These are phyloP conservation scores for Monilinia aucupariae DNA, from an alignment of 2,329 filamentous ascomycete species.

Conservation along the genomic window DNA sequence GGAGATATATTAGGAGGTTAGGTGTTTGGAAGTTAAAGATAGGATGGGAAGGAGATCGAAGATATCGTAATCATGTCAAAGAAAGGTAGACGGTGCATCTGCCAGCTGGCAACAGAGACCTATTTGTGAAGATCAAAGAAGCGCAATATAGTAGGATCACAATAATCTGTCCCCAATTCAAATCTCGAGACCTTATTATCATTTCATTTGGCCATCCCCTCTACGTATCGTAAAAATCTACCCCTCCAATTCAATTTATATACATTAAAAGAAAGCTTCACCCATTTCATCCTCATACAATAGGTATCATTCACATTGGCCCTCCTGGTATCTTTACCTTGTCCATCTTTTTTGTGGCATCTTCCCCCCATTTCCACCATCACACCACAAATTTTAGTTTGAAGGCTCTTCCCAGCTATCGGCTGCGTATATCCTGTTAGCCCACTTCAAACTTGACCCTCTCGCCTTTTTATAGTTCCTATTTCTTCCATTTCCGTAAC, in stretches of 20 bases:
- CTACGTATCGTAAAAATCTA: neutral
- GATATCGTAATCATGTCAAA: too few relatives aligned
- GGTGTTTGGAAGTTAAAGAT: too few relatives aligned
- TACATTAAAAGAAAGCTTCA: slow-evolving; percentile 8
- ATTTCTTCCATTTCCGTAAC: neutral
- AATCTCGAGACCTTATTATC: neutral
- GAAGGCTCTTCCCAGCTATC: slow-evolving; percentile 9
- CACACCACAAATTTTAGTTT: neutral
- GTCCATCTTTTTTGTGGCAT: neutral
- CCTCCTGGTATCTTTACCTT: neutral
- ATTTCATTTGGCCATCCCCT: neutral
- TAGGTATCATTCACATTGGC: neutral
- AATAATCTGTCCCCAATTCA: neutral
- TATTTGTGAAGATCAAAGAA: neutral
- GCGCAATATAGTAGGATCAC: neutral
- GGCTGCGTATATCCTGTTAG: neutral
- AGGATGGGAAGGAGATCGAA: too few relatives aligned
- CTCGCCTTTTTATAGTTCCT: neutral
- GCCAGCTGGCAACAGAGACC: too few relatives aligned
- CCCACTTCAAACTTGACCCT: neutral
- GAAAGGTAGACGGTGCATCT: too few relatives aligned
- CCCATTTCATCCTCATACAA: neutral
- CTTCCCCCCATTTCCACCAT: neutral
- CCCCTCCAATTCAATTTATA: neutral
- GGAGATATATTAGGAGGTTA: too few relatives aligned